These are phyloP conservation scores for Zopfia rhizophila DNA, from an alignment of 2,329 filamentous ascomycete species.

Conservation along the genomic window DNA sequence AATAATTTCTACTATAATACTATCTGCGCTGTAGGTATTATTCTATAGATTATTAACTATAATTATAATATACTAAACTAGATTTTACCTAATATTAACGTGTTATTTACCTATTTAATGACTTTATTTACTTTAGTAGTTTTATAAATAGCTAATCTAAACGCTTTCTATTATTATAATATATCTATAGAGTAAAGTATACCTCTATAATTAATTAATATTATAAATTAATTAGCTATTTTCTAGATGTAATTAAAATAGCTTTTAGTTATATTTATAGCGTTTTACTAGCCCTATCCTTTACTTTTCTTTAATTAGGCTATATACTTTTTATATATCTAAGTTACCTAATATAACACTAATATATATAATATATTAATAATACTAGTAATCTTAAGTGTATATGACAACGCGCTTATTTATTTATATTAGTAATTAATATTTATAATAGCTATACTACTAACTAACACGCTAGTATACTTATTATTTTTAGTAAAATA, in stretches of 20 bases:
- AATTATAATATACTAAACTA: slow-evolving; percentile 26
- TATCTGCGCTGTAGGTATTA: slow-evolving; percentile 13
- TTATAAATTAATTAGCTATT: slow-evolving; percentile 14
- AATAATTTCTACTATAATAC: slow-evolving; percentile 20
- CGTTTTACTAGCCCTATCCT: slow-evolving; percentile 1
- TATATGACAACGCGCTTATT: slow-evolving; percentile 16
- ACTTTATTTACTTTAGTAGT: slow-evolving; percentile 9
- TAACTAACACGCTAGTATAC: slow-evolving; percentile 19
- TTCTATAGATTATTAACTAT: slow-evolving; percentile 22
- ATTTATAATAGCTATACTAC: slow-evolving; percentile 14
- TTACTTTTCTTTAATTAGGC: slow-evolving; percentile 1
- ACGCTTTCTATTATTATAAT: slow-evolving; percentile 8
- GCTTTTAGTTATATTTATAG: slow-evolving; percentile 1
- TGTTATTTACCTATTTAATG: slow-evolving; percentile 18
- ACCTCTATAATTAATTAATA: slow-evolving; percentile 6
- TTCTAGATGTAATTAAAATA: slow-evolving; percentile 6
- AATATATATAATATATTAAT: slow-evolving; percentile 14
- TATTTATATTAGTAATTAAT: slow-evolving; percentile 6
- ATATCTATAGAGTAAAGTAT: slow-evolving; percentile 10
- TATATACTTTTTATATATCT: not conserved
- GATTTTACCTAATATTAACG: slow-evolving; percentile 16
- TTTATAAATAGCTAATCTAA: slow-evolving; percentile 16
- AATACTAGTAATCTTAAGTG: slow-evolving; percentile 10
- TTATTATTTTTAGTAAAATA: slow-evolving; percentile 12
- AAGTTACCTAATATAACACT: slow-evolving; percentile 8